Conservation (phyloP, 768 basidiomycete species). For the Coprinellus micaceus region DNA sequence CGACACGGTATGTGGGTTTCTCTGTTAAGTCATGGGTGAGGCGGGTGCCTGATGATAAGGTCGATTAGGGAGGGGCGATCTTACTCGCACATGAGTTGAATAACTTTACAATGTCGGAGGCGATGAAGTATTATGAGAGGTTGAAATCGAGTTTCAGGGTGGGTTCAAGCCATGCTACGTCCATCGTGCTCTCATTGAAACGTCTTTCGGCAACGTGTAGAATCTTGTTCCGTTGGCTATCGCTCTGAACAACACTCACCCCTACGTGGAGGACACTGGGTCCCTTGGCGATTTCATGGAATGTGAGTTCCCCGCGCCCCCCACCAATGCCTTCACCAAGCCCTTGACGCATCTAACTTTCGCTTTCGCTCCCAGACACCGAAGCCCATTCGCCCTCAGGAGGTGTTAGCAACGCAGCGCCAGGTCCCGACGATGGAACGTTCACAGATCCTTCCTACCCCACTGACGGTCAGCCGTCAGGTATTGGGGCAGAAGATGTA, state of each 20-base stretch:
- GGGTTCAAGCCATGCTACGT: slow-evolving; percentile 8
- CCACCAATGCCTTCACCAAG: too few relatives aligned
- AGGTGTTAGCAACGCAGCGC: too few relatives aligned
- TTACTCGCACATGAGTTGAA: slow-evolving; percentile 58
- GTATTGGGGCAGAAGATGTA: too few relatives aligned
- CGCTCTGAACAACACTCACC: slow-evolving; percentile 46
- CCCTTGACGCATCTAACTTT: too few relatives aligned
- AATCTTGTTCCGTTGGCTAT: slow-evolving; percentile 53
- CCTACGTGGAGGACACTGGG: slow-evolving; percentile 41
- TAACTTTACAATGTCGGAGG: slow-evolving; percentile 60
- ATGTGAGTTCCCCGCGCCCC: too few relatives aligned
- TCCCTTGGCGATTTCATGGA: background rate
- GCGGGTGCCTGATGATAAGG: background rate
- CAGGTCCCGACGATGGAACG: too few relatives aligned
- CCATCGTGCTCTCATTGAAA: background rate
- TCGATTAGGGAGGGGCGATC: slow-evolving; percentile 42
- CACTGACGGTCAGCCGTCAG: too few relatives aligned
- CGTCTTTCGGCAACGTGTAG: slow-evolving; percentile 23
- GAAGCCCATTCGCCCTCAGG: too few relatives aligned
- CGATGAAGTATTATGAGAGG: slow-evolving; percentile 46
- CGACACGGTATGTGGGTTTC: slow-evolving; percentile 21
- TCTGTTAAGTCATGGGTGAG: background rate
- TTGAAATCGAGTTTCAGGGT: slow-evolving; percentile 47
- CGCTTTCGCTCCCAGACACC: too few relatives aligned
- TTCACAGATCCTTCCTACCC: too few relatives aligned